These are phyloP conservation scores for Salix suchowensis DNA, from an alignment of 345 rosid genomes.

Conservation along the genomic window DNA sequence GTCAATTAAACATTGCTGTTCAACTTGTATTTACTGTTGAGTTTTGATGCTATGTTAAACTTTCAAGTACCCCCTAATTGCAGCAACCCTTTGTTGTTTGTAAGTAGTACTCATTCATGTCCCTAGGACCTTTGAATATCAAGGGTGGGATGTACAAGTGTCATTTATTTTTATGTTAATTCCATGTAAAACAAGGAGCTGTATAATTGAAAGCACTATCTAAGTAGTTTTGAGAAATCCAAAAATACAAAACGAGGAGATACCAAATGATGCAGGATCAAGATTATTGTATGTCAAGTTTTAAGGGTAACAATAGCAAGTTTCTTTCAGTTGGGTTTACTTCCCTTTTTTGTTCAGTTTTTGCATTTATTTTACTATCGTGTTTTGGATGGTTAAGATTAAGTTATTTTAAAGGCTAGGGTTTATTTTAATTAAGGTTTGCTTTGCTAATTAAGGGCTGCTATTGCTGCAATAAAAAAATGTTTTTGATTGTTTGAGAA, in stretches of 20 bases:
- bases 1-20: background rate
- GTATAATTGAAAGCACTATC: background rate
- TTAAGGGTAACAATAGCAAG: background rate
- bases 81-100: background rate
- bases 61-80: background rate
- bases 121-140: background rate
- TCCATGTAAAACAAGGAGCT: background rate
- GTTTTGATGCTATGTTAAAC: background rate
- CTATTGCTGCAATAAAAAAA: background rate
- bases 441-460: background rate
- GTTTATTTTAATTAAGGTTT: background rate
- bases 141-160: background rate
- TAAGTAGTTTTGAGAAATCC: background rate
- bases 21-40: background rate
- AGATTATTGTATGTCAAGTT: background rate
- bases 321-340: background rate
- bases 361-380: background rate
- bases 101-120: background rate
- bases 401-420: background rate
- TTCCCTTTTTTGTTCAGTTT: background rate
- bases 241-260: background rate
- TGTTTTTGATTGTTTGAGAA: background rate
- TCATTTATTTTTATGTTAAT: background rate
- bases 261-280: background rate
- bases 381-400: background rate